Conservation (phyloP, 495 filamentous ascomycete species). For the Penicillium riverlandense region DNA sequence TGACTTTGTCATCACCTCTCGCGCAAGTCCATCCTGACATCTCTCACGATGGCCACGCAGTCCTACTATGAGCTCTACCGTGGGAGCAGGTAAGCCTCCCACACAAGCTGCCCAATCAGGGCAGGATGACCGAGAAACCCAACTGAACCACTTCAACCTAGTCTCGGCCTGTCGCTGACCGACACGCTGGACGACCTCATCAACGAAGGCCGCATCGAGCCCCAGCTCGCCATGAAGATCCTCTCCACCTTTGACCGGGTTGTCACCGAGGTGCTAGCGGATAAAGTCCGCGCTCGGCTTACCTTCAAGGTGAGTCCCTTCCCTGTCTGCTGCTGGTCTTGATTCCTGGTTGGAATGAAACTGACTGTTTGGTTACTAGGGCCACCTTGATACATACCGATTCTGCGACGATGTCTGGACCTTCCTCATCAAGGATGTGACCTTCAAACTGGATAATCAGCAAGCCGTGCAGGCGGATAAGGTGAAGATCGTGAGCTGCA, state of each 20-base stretch:
- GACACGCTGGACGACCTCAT: slow-evolving; percentile 97
- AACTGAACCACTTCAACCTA: slow-evolving; percentile 28
- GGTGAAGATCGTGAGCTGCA: slow-evolving; percentile 97
- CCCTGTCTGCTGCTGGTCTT: neutral
- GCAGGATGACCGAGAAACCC: slow-evolving; percentile 1
- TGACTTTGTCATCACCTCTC: too few relatives aligned
- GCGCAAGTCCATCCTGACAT: too few relatives aligned
- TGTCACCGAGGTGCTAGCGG: slow-evolving; percentile 79
- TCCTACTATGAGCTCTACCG: slow-evolving; percentile 93
- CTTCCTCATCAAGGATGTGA: slow-evolving; percentile 96
- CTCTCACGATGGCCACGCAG: slow-evolving; percentile 27
- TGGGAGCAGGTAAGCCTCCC: slow-evolving; percentile 70
- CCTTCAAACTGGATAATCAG: slow-evolving; percentile 89
- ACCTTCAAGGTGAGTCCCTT: slow-evolving; percentile 80
- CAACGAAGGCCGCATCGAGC: slow-evolving; percentile 85
- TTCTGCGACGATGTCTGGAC: slow-evolving; percentile 99
- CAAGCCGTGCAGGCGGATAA: slow-evolving; percentile 61
- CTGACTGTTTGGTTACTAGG: slow-evolving; percentile 44
- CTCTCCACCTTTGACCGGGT: slow-evolving; percentile 85
- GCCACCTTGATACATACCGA: slow-evolving; percentile 96
- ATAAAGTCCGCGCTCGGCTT: slow-evolving; percentile 84
- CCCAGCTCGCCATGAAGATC: slow-evolving; percentile 97
- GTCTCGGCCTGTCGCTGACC: slow-evolving; percentile 83
- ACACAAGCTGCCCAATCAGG: neutral
- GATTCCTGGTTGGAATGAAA: neutral